Conservation (phyloP, 306 rosid genomes). For the Cercis canadensis region DNA sequence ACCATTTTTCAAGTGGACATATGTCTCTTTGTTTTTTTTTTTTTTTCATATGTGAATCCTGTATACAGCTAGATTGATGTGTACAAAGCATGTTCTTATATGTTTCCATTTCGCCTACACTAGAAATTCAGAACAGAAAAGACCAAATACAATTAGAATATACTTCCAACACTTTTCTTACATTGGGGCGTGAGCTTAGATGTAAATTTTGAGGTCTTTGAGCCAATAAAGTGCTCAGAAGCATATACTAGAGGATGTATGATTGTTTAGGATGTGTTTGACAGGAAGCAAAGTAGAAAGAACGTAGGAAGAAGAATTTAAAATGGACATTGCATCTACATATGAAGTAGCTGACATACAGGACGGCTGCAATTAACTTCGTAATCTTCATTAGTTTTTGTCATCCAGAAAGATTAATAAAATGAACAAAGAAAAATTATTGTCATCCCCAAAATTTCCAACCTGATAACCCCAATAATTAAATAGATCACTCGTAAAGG, state of each 20-base stretch:
- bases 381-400: neutral
- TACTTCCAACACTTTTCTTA: neutral
- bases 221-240: neutral
- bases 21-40: no score
- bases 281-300: no score
- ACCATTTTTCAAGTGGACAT: no score
- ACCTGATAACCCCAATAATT: neutral
- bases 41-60: neutral
- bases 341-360: neutral
- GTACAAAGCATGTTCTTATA: no score
- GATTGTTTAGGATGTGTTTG: no score
- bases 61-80: conserved; percentile 6
- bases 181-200: neutral
- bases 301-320: no score
- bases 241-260: neutral
- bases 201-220: neutral
- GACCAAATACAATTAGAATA: neutral
- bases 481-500: neutral
- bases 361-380: neutral
- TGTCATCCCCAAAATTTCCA: neutral
- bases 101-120: no score
- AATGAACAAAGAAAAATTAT: neutral
- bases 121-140: neutral
- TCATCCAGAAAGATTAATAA: neutral
- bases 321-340: neutral